Evolutionary conservation across 1,284 basidiomycete genomes (phyloP).

Genomic region (Stygiomarasmius scandens): DNA sequence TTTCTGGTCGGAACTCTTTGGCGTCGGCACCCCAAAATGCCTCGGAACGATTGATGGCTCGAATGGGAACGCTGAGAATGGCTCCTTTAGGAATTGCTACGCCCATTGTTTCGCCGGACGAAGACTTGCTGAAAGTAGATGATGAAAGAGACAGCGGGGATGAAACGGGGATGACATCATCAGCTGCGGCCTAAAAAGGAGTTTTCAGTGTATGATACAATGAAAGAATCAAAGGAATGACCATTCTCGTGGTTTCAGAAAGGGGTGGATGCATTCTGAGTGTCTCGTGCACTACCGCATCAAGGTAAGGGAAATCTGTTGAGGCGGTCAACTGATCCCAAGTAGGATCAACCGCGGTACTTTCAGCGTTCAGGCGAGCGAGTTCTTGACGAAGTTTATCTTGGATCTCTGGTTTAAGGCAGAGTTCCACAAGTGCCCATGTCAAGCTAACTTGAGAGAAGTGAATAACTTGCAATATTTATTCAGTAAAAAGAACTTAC

Average conservation of each 20-base stretch:
- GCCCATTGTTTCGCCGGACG: conserved; percentile 30
- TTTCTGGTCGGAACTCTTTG: conserved; percentile 40
- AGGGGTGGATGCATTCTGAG: conserved; percentile 48
- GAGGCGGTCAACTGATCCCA: conserved; percentile 8
- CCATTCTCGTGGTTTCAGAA: conserved; percentile 40
- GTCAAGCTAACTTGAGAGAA: conserved; percentile 27
- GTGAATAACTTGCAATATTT: too few relatives aligned
- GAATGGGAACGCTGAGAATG: conserved; percentile 40
- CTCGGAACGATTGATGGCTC: conserved; percentile 48
- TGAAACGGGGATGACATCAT: conserved; percentile 57
- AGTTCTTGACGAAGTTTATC: conserved; percentile 30
- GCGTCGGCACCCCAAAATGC: conserved; percentile 49
- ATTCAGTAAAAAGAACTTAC: too few relatives aligned
- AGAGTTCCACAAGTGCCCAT: conserved; percentile 35
- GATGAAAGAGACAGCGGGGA: conserved; percentile 27
- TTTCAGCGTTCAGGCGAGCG: too few relatives aligned
- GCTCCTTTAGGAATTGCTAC: conserved; percentile 51
- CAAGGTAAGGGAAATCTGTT: conserved; percentile 7
- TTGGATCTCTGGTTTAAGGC: conserved; percentile 24
- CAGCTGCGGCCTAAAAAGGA: conserved; percentile 41
- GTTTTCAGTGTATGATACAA: conserved; percentile 23
- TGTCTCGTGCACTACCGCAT: conserved; percentile 52
- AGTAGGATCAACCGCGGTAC: conserved; percentile 21
- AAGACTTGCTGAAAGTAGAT: conserved; percentile 36
- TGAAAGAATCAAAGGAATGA: conserved; percentile 30